phyloP scores from a whole-genome alignment of 768 basidiomycete genomes.

The Leucogyrophana mollusca region DNA sequence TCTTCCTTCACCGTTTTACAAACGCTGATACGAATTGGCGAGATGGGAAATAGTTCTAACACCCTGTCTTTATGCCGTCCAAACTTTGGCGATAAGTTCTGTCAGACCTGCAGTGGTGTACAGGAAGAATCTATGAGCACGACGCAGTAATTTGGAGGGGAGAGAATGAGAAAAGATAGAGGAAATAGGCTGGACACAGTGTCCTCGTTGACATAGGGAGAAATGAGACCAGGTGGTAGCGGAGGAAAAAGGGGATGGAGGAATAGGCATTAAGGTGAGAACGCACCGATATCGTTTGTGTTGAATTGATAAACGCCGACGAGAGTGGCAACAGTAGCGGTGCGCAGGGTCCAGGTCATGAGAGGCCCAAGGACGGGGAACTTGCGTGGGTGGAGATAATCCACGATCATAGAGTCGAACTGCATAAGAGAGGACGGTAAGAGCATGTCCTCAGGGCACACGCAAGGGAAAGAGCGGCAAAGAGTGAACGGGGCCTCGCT shows the following conservation, averaged over 20 bases:
- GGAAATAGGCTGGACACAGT: conserved; percentile 11
- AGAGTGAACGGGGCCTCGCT: conserved; percentile 8
- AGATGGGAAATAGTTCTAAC: no score
- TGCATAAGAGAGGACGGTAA: conserved; percentile 23
- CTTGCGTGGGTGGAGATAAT: conserved; percentile 93
- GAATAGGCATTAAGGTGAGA: not conserved
- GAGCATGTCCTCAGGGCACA: not conserved
- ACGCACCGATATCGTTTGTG: conserved; percentile 94
- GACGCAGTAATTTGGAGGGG: no score
- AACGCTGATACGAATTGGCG: not conserved
- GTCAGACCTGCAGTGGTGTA: conserved; percentile 66
- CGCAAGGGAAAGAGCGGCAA: no score
- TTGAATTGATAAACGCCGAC: conserved; percentile 98
- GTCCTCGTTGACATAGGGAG: conserved; percentile 12
- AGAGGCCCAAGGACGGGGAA: conserved; percentile 79
- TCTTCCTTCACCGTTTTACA: not conserved
- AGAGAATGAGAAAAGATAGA: no score
- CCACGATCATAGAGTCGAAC: conserved; percentile 78
- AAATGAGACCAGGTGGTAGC: not conserved
- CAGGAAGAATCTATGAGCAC: no score
- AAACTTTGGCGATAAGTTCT: conserved; percentile 79
- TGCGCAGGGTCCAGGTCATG: conserved; percentile 72
- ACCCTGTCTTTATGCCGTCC: conserved; percentile 60
- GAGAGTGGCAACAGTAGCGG: conserved; percentile 75
- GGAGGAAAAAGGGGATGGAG: conserved; percentile 3